These are phyloP conservation scores for Aspergillus ochraceus DNA, from an alignment of 2,329 filamentous ascomycete genomes.

Conservation along the genomic window DNA sequence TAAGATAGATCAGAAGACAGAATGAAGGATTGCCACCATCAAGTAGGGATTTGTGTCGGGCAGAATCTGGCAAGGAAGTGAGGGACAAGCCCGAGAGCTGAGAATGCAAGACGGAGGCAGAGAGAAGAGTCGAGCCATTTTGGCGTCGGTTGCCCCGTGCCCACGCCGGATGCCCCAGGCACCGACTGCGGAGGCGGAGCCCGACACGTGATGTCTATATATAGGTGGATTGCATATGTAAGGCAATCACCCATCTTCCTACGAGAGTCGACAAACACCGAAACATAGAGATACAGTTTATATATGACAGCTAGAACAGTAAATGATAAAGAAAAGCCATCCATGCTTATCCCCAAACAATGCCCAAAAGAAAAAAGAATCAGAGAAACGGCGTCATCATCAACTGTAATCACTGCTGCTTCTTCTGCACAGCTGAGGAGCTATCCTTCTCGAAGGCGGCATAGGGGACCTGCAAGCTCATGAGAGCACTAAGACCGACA, in stretches of 20 bases:
- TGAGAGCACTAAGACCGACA: slow-evolving; percentile 73
- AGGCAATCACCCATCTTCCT: background rate
- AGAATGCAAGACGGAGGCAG: background rate
- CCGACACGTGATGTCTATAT: slow-evolving; percentile 2
- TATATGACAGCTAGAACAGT: background rate
- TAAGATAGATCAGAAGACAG: background rate
- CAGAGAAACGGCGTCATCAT: background rate
- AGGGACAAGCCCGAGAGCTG: background rate
- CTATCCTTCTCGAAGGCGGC: slow-evolving; percentile 96
- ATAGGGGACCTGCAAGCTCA: slow-evolving; percentile 84
- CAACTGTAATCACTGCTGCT: slow-evolving; percentile 54
- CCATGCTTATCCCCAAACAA: background rate
- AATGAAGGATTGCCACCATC: slow-evolving; percentile 1
- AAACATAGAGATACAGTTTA: background rate
- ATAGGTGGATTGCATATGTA: background rate
- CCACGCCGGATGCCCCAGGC: background rate
- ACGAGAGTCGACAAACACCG: background rate
- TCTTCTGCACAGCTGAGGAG: slow-evolving; percentile 85
- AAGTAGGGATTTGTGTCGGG: background rate
- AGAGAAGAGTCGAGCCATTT: background rate
- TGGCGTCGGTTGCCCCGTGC: background rate
- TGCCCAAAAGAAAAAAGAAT: slow-evolving; percentile 5
- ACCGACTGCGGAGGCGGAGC: background rate
- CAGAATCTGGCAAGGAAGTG: background rate
- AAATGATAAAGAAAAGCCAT: background rate